Conservation (phyloP, 257 asterid species). For the Coffea canephora region DNA sequence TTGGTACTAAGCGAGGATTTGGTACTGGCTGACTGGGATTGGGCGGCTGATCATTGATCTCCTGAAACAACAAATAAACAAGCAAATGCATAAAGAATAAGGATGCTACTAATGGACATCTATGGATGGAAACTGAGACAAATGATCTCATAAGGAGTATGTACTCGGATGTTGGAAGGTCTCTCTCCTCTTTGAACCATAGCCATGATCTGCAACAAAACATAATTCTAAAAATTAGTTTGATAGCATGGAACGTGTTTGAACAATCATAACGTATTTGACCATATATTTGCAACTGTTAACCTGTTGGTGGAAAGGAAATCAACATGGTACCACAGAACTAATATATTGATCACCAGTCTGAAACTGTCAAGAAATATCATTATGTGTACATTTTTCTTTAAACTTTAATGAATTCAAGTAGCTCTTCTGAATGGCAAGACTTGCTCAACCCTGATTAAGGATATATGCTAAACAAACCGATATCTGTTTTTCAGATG, state of each 20-base stretch:
- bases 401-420: background rate
- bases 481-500: background rate
- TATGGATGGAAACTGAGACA: constrained; percentile 12
- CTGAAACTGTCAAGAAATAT: background rate
- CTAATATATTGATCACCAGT: background rate
- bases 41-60: constrained; percentile 87
- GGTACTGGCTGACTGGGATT: constrained; percentile 86
- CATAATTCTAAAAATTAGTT: constrained; percentile 7
- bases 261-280: background rate
- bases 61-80: constrained; percentile 46
- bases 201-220: constrained; percentile 65
- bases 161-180: constrained; percentile 84
- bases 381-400: background rate
- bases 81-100: constrained; percentile 11
- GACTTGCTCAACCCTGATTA: background rate
- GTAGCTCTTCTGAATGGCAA: background rate
- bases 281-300: background rate
- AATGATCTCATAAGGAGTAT: constrained; percentile 18
- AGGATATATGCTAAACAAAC: background rate
- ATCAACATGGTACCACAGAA: background rate
- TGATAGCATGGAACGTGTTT: background rate
- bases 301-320: background rate
- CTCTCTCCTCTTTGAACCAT: constrained; percentile 96
- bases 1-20: constrained; percentile 63
- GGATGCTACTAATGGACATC: constrained; percentile 7